Base-by-base conservation (phyloP, 2,329 filamentous ascomycete genomes). In the Pseudomassariella vexata region DNA sequence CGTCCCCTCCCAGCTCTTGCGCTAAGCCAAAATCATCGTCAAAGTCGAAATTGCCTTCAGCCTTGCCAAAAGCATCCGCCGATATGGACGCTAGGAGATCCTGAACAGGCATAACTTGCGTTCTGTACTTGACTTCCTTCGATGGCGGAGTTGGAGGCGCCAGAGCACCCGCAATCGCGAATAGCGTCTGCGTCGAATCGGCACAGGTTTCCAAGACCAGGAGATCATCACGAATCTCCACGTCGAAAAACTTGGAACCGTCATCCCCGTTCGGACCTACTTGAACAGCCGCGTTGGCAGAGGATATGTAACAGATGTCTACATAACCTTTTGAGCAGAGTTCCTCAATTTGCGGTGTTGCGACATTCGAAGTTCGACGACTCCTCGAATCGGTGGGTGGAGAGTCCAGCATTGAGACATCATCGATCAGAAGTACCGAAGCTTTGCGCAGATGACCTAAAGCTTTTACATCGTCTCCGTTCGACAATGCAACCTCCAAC, bases 151-250 rank as follows among this genome's bases (percentile, higher is more conserved):
- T 80, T 1, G 92, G 90, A 5, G 90, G 92, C 22, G 81, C 79
- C 5, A 98, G 68, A 1, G 83, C 88, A 48, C 84, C 86, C 11
- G 89, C 62, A 24, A 94, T 72, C 2, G 75, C 71, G 32, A 95
- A 82, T 10, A 98, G 69, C 0, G 92, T 98, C 55, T 95, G 88
- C 0, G 88, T 96, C 2, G 92, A 98, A 58, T 98, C 92, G 19
- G 92, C 92, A 49, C 94, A 98, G 1, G 89, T 94, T 57, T 98
- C 92, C 6, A 98, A 63, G 20, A 98, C 81, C 32, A 98, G 68
- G 2, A 98, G 69, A 42, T 94, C 83, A 49, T 95, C 89, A 39
- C 78, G 78, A 28, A 96, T 64, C 41, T 94, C 85, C 2, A 95
- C 70, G 44, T 92, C 82, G 10, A 95, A 59, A 24, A 77, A 73